phyloP scores from a whole-genome alignment of 2,329 filamentous ascomycete genomes.

The Setomelanomma holmii region DNA sequence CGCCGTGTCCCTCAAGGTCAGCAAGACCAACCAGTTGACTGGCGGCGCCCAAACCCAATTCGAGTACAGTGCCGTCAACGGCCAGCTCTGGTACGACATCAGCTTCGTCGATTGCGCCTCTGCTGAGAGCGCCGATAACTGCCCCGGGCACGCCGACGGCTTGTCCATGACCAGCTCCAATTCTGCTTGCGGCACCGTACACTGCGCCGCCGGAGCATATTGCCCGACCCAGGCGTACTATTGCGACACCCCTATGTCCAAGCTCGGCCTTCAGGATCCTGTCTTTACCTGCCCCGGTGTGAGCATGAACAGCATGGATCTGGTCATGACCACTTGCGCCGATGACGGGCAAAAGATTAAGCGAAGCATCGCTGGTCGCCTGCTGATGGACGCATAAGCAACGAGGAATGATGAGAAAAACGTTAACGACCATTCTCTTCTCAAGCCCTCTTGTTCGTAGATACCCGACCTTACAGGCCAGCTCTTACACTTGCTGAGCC shows the following conservation, averaged over 20 bases:
- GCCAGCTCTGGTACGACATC: conserved; percentile 35
- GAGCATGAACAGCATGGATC: conserved; percentile 20
- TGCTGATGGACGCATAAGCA: conserved; percentile 8
- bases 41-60: conserved; percentile 34
- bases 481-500: not conserved
- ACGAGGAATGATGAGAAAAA: not conserved
- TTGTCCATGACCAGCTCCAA: conserved; percentile 24
- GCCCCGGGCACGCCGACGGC: conserved; percentile 31
- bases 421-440: not conserved
- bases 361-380: conserved; percentile 33
- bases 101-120: conserved; percentile 38
- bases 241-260: conserved; percentile 27
- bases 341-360: conserved; percentile 21
- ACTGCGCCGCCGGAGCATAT: conserved; percentile 28
- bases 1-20: conserved; percentile 34
- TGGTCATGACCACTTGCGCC: conserved; percentile 32
- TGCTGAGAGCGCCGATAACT: conserved; percentile 23
- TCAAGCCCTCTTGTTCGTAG: not conserved
- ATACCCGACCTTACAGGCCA: not conserved
- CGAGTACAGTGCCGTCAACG: conserved; percentile 30
- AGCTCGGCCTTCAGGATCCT: conserved; percentile 31
- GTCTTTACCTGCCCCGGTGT: conserved; percentile 28
- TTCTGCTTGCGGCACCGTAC: conserved; percentile 15
- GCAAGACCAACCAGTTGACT: conserved; percentile 27
- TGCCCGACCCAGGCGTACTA: conserved; percentile 36